Conservation (phyloP, 225 moss, liverwort and hornwort species). For the Neckera pumila region DNA sequence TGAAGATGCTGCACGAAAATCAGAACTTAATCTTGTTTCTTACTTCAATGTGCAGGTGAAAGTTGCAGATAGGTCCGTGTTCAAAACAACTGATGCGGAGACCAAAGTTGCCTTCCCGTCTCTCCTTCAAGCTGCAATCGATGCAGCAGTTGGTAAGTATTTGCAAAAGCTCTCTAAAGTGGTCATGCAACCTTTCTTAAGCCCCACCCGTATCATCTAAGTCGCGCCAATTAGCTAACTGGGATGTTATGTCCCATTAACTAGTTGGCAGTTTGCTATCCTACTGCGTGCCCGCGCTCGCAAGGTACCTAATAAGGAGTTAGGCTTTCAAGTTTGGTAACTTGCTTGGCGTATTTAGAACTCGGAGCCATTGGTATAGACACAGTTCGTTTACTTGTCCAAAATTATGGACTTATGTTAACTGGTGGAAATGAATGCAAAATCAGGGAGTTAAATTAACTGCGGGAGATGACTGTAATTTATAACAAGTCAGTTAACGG, state of each 20-base stretch:
- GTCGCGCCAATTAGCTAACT: neutral
- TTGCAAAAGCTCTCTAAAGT: neutral
- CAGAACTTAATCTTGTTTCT: neutral
- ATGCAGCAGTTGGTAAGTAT: slow-evolving; percentile 58
- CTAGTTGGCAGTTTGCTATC: neutral
- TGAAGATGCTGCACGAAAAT: neutral
- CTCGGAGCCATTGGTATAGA: neutral
- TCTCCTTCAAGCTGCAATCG: slow-evolving; percentile 73
- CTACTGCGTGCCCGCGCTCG: neutral
- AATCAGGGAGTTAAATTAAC: neutral
- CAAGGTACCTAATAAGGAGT: neutral
- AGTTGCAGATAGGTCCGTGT: slow-evolving; percentile 61
- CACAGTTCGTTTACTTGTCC: neutral
- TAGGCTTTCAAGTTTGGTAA: neutral
- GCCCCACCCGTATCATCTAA: neutral
- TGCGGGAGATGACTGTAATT: neutral
- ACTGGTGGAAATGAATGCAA: neutral
- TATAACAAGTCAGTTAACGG: neutral
- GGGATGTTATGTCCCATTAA: neutral
- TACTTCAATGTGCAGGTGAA: slow-evolving; percentile 38
- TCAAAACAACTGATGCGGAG: slow-evolving; percentile 69
- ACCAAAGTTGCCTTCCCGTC: slow-evolving; percentile 59
- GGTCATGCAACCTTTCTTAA: neutral
- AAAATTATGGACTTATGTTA: neutral
- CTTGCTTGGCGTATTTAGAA: neutral